Percentiles rank a stretch among this genome's conserved stretches.
Evolutionary conservation across 805 yeast genomes (phyloP).

Genomic region (Wickerhamomyces hampshirensis): DNA sequence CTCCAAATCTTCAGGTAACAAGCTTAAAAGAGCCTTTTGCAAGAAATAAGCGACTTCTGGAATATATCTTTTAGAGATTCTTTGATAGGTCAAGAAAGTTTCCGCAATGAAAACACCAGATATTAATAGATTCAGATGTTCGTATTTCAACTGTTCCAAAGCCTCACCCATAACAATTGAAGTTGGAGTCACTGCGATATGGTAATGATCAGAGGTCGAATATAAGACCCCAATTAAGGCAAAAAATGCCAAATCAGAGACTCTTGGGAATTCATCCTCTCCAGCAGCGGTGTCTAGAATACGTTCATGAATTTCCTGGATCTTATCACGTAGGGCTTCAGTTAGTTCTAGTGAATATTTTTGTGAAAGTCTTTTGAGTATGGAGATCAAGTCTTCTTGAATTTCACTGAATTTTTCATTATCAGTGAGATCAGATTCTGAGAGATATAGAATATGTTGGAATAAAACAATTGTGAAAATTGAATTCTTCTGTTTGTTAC

Average conservation of each 20-base stretch:
- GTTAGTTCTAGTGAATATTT: constrained; percentile 62
- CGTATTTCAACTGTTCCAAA: constrained; percentile 46
- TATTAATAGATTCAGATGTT: constrained; percentile 38
- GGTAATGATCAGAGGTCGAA: constrained; percentile 95
- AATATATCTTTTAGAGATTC: constrained; percentile 69
- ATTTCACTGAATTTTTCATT: constrained; percentile 29
- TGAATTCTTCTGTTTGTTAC: constrained; percentile 73
- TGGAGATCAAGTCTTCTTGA: constrained; percentile 39
- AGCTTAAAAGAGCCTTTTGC: constrained; percentile 44
- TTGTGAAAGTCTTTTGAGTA: constrained; percentile 56
- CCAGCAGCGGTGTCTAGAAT: constrained; percentile 30
- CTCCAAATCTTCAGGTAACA: constrained; percentile 33
- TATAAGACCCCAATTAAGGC: constrained; percentile 70
- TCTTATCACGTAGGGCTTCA: constrained; percentile 52
- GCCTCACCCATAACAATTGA: constrained; percentile 67
- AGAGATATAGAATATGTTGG: constrained; percentile 52
- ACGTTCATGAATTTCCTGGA: constrained; percentile 51
- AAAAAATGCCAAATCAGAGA: constrained; percentile 62
- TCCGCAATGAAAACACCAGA: constrained; percentile 67
- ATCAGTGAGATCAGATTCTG: constrained; percentile 32
- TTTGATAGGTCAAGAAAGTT: constrained; percentile 64
- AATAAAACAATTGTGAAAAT: constrained; percentile 57
- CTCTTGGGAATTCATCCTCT: constrained; percentile 31
- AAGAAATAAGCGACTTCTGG: constrained; percentile 73
- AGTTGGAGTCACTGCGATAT: constrained; percentile 84